Evolutionary conservation across 2,329 filamentous ascomycete genomes (phyloP).

Genomic region (Xylariaceae sp.): DNA sequence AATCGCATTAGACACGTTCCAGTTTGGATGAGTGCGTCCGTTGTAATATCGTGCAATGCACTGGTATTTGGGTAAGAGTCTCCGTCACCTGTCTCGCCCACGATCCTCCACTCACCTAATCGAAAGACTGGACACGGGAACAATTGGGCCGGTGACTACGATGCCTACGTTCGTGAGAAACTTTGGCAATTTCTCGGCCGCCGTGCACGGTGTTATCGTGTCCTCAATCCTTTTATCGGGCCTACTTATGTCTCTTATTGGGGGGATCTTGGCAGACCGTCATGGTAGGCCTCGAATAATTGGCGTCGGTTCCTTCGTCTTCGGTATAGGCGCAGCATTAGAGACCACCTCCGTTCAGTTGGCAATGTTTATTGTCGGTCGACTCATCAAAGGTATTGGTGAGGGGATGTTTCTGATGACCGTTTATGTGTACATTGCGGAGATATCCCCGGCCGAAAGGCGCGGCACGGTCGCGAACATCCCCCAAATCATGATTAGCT

Average conservation of each 20-base stretch:
- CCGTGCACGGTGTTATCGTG: slow-evolving; percentile 55
- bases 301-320: slow-evolving; percentile 47
- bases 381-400: slow-evolving; percentile 52
- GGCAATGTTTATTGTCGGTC: slow-evolving; percentile 35
- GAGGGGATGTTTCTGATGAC: slow-evolving; percentile 52
- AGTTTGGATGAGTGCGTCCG: slow-evolving; percentile 9
- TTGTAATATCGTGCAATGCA: slow-evolving; percentile 6
- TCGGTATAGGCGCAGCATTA: slow-evolving; percentile 29
- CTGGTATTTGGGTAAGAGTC: slow-evolving; percentile 13
- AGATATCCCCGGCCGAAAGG: slow-evolving; percentile 50
- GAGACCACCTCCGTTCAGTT: slow-evolving; percentile 17
- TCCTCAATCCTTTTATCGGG: slow-evolving; percentile 57
- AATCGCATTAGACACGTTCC: slow-evolving; percentile 6
- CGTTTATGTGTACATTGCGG: slow-evolving; percentile 50
- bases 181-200: slow-evolving; percentile 50
- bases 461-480: slow-evolving; percentile 48
- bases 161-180: slow-evolving; percentile 48
- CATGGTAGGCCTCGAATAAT: slow-evolving; percentile 49
- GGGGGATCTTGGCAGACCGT: slow-evolving; percentile 48
- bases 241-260: slow-evolving; percentile 54
- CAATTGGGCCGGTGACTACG: slow-evolving; percentile 54
- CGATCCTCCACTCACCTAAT: too few species aligned
- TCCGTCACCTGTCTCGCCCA: not conserved
- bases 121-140: slow-evolving; percentile 8
- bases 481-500: slow-evolving; percentile 48